Evolutionary conservation across 495 filamentous ascomycete genomes (phyloP).

Genomic region (Xylaria palmicola): DNA sequence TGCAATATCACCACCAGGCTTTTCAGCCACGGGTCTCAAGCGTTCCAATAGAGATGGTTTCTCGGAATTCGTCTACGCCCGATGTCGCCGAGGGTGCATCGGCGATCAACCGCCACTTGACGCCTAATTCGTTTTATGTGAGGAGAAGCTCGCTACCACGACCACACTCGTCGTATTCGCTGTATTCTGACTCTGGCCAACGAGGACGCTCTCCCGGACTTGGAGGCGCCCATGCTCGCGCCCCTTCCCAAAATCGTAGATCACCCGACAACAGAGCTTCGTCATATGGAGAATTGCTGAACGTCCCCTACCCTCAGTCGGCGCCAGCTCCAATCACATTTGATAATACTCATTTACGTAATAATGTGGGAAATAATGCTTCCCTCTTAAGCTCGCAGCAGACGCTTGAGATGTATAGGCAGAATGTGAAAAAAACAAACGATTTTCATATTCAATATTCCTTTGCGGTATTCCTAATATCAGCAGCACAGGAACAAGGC

Average conservation of each 20-base stretch:
- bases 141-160: conserved; percentile 58
- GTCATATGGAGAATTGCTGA: conserved; percentile 85
- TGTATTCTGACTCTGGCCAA: conserved; percentile 61
- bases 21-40: conserved; percentile 41
- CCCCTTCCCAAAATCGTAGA: conserved; percentile 61
- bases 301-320: conserved; percentile 85
- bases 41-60: conserved; percentile 36
- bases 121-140: conserved; percentile 49
- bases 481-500: conserved; percentile 71
- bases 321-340: conserved; percentile 69
- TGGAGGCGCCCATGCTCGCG: conserved; percentile 45
- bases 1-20: conserved; percentile 57
- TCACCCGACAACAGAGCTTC: conserved; percentile 76
- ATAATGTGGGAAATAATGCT: conserved; percentile 80
- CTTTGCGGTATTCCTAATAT: conserved; percentile 91
- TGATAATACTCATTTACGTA: conserved; percentile 74
- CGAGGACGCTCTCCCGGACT: conserved; percentile 61
- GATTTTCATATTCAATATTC: conserved; percentile 87
- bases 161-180: conserved; percentile 70
- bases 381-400: conserved; percentile 85
- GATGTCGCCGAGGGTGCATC: conserved; percentile 42
- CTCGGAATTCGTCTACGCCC: conserved; percentile 44
- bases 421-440: conserved; percentile 94
- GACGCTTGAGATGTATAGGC: conserved; percentile 95
- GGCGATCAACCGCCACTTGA: conserved; percentile 56